phyloP scores from a whole-genome alignment of 108 stramenopile genomes.

The Cyclotella atomus region DNA sequence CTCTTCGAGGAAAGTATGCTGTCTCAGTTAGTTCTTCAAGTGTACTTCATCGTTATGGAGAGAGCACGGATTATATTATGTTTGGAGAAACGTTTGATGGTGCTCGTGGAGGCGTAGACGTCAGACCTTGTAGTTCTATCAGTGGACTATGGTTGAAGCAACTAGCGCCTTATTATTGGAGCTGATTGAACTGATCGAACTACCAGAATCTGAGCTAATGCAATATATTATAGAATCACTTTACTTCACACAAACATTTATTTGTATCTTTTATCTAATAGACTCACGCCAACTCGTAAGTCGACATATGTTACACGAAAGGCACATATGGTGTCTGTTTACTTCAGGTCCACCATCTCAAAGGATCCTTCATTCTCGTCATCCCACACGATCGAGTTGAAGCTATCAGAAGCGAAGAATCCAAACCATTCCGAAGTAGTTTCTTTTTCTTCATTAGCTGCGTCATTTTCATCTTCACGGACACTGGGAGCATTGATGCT shows the following conservation, averaged over 20 bases:
- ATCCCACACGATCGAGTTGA: neutral
- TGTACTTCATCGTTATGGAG: slow-evolving; percentile 71
- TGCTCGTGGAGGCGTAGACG: slow-evolving; percentile 78
- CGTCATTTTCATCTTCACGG: neutral
- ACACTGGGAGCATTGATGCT: neutral
- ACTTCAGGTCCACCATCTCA: neutral
- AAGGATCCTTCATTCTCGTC: neutral
- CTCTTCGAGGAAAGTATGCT: slow-evolving; percentile 78
- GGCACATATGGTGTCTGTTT: neutral
- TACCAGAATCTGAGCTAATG: neutral
- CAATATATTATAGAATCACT: neutral
- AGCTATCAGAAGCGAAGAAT: slow-evolving; percentile 7
- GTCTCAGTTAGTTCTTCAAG: slow-evolving; percentile 68
- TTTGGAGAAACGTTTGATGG: slow-evolving; percentile 86
- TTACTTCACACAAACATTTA: neutral
- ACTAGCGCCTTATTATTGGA: slow-evolving; percentile 98
- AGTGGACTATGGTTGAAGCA: slow-evolving; percentile 95
- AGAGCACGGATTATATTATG: slow-evolving; percentile 73
- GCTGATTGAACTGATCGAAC: slow-evolving; percentile 15
- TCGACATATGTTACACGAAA: neutral
- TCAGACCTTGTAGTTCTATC: slow-evolving; percentile 85
- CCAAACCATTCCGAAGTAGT: slow-evolving; percentile 2
- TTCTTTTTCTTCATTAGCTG: neutral
- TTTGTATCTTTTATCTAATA: neutral
- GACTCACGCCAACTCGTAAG: too few relatives aligned